Conservation (phyloP, 768 basidiomycete genomes). For the Boletus sp. region DNA sequence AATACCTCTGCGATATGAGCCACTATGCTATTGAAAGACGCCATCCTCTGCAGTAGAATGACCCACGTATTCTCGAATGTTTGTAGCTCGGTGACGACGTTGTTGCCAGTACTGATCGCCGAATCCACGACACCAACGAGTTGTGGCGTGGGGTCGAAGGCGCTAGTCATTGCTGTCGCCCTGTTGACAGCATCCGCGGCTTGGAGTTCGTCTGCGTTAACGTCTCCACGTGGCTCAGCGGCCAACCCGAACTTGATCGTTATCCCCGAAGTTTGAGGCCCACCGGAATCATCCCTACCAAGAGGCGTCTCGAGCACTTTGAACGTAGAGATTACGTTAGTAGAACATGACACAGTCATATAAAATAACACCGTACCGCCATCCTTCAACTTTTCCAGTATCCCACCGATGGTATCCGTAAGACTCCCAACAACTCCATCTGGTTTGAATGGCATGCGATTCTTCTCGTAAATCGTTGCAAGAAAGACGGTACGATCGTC, state of each 20-base stretch:
- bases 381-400: not conserved
- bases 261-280: not conserved
- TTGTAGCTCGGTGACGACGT: not conserved
- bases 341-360: not conserved
- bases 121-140: not conserved
- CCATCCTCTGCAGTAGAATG: not conserved
- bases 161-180: not conserved
- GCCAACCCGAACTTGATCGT: not conserved
- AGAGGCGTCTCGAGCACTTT: not conserved
- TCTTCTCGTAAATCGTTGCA: not conserved
- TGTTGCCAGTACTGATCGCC: not conserved
- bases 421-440: not conserved
- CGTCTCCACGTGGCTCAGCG: not conserved
- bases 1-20: not conserved
- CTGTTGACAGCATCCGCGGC: not conserved
- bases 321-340: not conserved
- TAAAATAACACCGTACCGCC: not conserved
- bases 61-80: not conserved
- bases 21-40: not conserved
- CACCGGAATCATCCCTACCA: not conserved
- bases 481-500: not conserved
- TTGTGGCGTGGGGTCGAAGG: not conserved
- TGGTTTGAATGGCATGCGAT: not conserved
- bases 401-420: not conserved
- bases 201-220: not conserved